These are phyloP conservation scores for Panaeolus papilionaceus DNA, from an alignment of 768 basidiomycete genomes.

Conservation along the genomic window DNA sequence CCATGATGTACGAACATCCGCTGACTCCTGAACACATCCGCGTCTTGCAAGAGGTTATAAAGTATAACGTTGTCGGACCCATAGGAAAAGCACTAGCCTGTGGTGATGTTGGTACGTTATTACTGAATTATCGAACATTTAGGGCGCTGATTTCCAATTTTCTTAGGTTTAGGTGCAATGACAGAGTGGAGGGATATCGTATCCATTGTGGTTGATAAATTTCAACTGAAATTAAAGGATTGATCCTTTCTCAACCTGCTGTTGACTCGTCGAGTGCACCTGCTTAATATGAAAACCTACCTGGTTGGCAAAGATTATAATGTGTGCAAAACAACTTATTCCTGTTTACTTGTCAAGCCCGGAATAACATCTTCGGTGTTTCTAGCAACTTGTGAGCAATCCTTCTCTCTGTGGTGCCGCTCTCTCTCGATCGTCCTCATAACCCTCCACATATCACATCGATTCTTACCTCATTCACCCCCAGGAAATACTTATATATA, in stretches of 20 bases:
- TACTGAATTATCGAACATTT: constrained; percentile 3
- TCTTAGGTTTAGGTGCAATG: constrained; percentile 89
- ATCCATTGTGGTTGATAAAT: constrained; percentile 66
- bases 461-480: constrained; percentile 5
- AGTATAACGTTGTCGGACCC: constrained; percentile 85
- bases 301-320: background rate
- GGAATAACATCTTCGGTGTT: no score
- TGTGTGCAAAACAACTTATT: no score
- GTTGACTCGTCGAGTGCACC: background rate
- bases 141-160: background rate
- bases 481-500: background rate
- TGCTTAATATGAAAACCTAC: background rate
- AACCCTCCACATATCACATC: constrained; percentile 4
- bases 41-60: constrained; percentile 73
- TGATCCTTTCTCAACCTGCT: background rate
- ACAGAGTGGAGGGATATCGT: constrained; percentile 95
- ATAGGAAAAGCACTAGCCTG: constrained; percentile 90
- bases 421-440: background rate
- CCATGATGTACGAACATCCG: constrained; percentile 96
- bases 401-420: background rate
- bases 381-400: background rate
- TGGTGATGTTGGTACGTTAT: constrained; percentile 80
- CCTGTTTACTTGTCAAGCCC: no score
- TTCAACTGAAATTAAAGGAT: constrained; percentile 36
- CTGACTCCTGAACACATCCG: constrained; percentile 86